Evolutionary conservation across 805 yeast species (phyloP).

Genomic region (Cyberlindnera veronae): DNA sequence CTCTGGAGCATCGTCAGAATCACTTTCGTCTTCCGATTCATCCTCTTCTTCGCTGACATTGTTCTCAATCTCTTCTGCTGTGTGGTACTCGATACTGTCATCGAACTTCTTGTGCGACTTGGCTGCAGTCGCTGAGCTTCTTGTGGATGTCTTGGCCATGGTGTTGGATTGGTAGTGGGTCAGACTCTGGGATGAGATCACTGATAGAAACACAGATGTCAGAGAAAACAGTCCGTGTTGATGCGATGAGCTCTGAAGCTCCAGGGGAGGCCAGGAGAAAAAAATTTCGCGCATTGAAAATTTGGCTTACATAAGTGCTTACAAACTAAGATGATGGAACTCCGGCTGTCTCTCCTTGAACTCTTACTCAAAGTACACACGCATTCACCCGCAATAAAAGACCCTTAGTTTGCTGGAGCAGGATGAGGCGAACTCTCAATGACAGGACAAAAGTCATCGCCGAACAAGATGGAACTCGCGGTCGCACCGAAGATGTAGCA

Average conservation of each 20-base stretch:
- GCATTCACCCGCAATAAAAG: too few relatives aligned
- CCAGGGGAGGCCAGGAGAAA: neutral
- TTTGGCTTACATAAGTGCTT: too few relatives aligned
- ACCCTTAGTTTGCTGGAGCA: too few relatives aligned
- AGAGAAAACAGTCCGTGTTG: neutral
- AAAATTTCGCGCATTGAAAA: constrained; percentile 1
- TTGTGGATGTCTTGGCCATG: constrained; percentile 3
- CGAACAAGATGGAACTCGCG: constrained; percentile 11
- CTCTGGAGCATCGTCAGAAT: constrained; percentile 47
- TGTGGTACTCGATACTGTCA: constrained; percentile 15
- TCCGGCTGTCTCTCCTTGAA: too few relatives aligned
- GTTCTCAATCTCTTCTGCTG: constrained; percentile 1
- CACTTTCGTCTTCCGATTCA: constrained; percentile 20
- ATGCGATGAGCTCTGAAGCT: constrained; percentile 7
- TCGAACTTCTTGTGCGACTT: constrained; percentile 20
- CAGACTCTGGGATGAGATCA: too few relatives aligned
- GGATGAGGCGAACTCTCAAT: constrained; percentile 1
- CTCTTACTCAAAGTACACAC: too few relatives aligned
- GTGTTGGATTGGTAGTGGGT: too few relatives aligned
- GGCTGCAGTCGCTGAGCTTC: neutral
- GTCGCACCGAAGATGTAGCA: constrained; percentile 21
- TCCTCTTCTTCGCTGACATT: constrained; percentile 22
- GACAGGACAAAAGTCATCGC: constrained; percentile 19
- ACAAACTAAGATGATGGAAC: too few relatives aligned
- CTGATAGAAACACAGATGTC: neutral